Evolutionary conservation across 257 asterid species (phyloP), one percentile per base, ranked within the genome.

Genomic region (Verbena officinalis): DNA sequence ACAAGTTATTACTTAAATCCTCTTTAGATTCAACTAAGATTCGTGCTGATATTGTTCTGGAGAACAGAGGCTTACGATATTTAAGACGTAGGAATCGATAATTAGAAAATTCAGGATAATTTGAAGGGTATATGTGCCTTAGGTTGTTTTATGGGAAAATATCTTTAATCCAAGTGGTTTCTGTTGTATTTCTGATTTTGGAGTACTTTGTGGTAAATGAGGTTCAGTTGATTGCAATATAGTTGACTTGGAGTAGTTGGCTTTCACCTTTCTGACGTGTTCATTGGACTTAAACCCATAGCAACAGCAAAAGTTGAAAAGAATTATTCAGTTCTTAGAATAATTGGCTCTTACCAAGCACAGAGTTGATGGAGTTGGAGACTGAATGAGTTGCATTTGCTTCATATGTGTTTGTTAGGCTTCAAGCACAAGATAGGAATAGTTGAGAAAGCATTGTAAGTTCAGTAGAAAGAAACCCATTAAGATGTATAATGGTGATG

Each of bases 381-480:
- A 1, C 33, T 38, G 19, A 13, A 20, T 20, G 51, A 38, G 12
- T 2, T 21, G 10, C 55, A 24, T 23, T 12, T 8, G 40, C 45
- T 62, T 15, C 44, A 49, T 62, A 9, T 59, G 38, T 31, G 68
- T n/a, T 11, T 15, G 11, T 62, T 62, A 62, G 40, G 49, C 49
- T 31, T 21, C 36, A 33, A 31, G 33, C 45, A 66, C 42, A 17
- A 55, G 33, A 45, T 63, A 45, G 58, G 59, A 15, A 7, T 36
- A 57, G 11, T 30, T 43, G 23, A 67, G 34, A 23, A 54, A 22
- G 11, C 2, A n/a, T 42, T 10, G 36, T 20, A 3, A 1, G 42
- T 43, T 43, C 16, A 15, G 21, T 49, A 17, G 9, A 30, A 40
- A 59, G 17, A 69, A 60, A 27, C 17, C 67, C 34, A 50, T 51